Evolutionary conservation across 768 basidiomycete species (phyloP), one percentile per base, ranked within the genome.

Genomic region (Leccinum olivaceopallidum): DNA sequence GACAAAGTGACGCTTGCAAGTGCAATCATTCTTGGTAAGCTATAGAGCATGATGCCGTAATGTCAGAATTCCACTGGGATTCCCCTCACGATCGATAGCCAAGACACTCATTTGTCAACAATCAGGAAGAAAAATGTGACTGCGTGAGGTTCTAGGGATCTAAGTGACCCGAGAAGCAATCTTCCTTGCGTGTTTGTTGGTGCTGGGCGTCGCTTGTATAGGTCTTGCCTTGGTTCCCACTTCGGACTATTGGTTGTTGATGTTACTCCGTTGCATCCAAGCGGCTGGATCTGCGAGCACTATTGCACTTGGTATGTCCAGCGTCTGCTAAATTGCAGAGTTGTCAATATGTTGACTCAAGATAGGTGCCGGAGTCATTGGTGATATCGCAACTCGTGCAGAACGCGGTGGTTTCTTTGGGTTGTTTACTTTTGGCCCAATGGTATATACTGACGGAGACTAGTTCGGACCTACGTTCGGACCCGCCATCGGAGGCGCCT

Each of bases 261-360:
- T 94, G 77, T 65, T 94, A 16, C 79, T 95, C n/a, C 83, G 93
- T 24, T 90, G 88, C 61, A 39, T 94, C 3, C 92, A 94, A 77
- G 86, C 89, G 2, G 81, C 86, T 3, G 92, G 92, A 1, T 90
- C 87, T 3, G 89, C 91, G 0, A 90, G 90, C 59, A 90, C 89
- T 0, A 80, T 92, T 61, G 90, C 90, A 0, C 77, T 93, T 22
- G 89, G 90, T 83, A 69, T 48, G 70, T 14, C 67, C 36, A 13
- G 18, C 30, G 10, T 37, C 26, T 20, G 6, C 42, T 7, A 34
- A 34, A 34, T 37, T 30, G 16, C 7, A 16, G 5, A 60, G 49
- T 6, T 36, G 32, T 42, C 51, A 4, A 44, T n/a, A 20, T 22
- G 39, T 55, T 61, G 14, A 68, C 12, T 22, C 14, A 30, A 42